These are phyloP conservation scores for Cystofilobasidium macerans DNA, from an alignment of 768 basidiomycete species.

Conservation along the genomic window DNA sequence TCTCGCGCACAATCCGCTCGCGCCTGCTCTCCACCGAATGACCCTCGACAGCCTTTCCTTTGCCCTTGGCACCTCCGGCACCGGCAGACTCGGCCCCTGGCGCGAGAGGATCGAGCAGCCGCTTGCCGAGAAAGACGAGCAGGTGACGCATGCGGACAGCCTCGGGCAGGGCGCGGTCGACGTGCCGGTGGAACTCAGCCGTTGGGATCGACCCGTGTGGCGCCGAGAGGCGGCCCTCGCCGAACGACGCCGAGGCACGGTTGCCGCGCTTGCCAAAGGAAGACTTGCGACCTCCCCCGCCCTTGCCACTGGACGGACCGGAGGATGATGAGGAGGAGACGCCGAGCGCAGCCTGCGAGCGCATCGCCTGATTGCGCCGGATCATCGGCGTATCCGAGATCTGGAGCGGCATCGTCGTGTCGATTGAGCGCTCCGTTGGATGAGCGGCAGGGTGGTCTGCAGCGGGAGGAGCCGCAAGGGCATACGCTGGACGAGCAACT, in stretches of 20 bases:
- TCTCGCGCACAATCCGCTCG: constrained; percentile 14
- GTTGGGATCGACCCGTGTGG: neutral
- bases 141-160: constrained; percentile 26
- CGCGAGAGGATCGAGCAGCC: too few relatives aligned
- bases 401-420: constrained; percentile 23
- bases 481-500: neutral
- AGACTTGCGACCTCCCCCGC: neutral
- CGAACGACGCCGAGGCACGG: constrained; percentile 22
- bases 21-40: neutral
- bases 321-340: neutral
- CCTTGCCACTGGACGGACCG: neutral
- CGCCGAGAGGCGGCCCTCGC: constrained; percentile 6
- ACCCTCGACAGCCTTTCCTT: constrained; percentile 17
- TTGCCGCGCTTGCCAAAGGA: constrained; percentile 19
- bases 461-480: neutral
- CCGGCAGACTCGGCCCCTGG: neutral
- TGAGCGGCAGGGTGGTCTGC: neutral
- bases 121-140: constrained; percentile 26
- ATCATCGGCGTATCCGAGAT: constrained; percentile 27
- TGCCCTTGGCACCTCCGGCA: constrained; percentile 6
- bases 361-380: constrained; percentile 24
- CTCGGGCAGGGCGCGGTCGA: constrained; percentile 22
- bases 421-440: constrained; percentile 4
- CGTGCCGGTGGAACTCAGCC: constrained; percentile 18
- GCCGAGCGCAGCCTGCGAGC: constrained; percentile 20